Conservation (phyloP, 2,329 filamentous ascomycete genomes). For the Cordyceps militaris region DNA sequence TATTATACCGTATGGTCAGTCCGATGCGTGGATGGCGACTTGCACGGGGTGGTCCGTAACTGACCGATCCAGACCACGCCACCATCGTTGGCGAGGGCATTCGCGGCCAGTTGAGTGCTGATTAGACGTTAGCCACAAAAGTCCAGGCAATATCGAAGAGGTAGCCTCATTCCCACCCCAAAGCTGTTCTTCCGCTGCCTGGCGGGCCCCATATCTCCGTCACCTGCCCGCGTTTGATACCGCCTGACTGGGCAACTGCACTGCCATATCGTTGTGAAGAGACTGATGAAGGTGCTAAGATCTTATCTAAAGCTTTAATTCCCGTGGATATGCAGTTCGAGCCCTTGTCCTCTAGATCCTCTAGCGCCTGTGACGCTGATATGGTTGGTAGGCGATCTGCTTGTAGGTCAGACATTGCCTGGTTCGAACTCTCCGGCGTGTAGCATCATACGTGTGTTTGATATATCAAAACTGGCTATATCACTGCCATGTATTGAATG, state of each 20-base stretch:
- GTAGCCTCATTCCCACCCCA: constrained; percentile 53
- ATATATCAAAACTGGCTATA: constrained; percentile 52
- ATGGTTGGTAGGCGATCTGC: constrained; percentile 70
- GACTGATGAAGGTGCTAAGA: constrained; percentile 26
- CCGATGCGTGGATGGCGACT: neutral
- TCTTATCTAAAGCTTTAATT: constrained; percentile 44
- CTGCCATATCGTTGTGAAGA: neutral
- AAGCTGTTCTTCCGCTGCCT: constrained; percentile 74
- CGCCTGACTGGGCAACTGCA: constrained; percentile 33
- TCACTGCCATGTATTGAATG: constrained; percentile 53
- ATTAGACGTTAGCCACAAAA: constrained; percentile 13
- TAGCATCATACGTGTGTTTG: constrained; percentile 43
- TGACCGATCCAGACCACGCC: constrained; percentile 78
- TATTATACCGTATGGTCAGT: constrained; percentile 17
- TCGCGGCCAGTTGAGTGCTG: constrained; percentile 64
- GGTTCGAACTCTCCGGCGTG: too few species aligned
- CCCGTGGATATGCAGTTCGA: constrained; percentile 50
- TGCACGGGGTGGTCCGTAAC: constrained; percentile 24
- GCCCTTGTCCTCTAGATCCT: constrained; percentile 47
- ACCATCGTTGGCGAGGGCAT: constrained; percentile 52
- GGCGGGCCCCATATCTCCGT: constrained; percentile 85
- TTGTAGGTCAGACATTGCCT: neutral
- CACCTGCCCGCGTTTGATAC: constrained; percentile 68
- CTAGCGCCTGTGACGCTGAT: constrained; percentile 65
- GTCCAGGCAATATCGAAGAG: neutral